Percentiles rank a stretch among this genome's conserved stretches.
These are phyloP conservation scores for Mycena filopes DNA, from an alignment of 768 basidiomycete species.

Conservation along the genomic window DNA sequence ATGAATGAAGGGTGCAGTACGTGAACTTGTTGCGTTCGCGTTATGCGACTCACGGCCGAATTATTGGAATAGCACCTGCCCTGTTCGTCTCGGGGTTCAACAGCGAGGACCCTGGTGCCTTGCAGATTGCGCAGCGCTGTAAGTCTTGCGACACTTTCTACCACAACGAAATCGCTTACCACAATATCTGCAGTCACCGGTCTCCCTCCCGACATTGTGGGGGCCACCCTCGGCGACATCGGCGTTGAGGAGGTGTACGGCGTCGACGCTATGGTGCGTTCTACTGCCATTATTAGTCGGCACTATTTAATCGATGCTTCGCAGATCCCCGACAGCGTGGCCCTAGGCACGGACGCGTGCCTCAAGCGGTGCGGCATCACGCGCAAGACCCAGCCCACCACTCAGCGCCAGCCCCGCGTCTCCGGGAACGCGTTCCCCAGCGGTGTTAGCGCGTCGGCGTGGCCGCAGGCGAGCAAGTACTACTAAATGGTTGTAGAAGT, in stretches of 20 bases:
- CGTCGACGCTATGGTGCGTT: conserved; percentile 16
- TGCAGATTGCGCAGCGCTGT: conserved; percentile 32
- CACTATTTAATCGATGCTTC: not conserved
- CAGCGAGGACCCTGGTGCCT: conserved; percentile 27
- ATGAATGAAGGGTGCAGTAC: conserved; percentile 30
- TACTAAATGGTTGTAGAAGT: not conserved
- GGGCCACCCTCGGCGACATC: conserved; percentile 27
- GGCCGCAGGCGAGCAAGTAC: not conserved
- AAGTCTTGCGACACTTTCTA: conserved; percentile 1
- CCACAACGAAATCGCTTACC: not conserved
- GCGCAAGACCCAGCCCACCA: conserved; percentile 16
- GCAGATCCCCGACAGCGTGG: conserved; percentile 27
- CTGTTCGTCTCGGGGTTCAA: conserved; percentile 31
- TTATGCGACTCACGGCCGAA: conserved; percentile 25
- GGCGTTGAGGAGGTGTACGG: conserved; percentile 26
- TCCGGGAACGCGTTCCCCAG: conserved; percentile 27
- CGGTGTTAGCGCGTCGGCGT: conserved; percentile 1
- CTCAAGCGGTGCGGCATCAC: conserved; percentile 32
- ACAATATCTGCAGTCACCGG: conserved; percentile 27
- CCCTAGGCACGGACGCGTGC: conserved; percentile 27
- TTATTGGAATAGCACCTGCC: conserved; percentile 27
- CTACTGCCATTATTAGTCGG: not conserved
- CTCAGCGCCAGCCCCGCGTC: conserved; percentile 22
- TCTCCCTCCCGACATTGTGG: conserved; percentile 28
- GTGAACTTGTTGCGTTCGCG: not conserved